These are phyloP conservation scores for Trichoderma arundinaceum DNA, from an alignment of 2,329 filamentous ascomycete genomes.

Conservation along the genomic window DNA sequence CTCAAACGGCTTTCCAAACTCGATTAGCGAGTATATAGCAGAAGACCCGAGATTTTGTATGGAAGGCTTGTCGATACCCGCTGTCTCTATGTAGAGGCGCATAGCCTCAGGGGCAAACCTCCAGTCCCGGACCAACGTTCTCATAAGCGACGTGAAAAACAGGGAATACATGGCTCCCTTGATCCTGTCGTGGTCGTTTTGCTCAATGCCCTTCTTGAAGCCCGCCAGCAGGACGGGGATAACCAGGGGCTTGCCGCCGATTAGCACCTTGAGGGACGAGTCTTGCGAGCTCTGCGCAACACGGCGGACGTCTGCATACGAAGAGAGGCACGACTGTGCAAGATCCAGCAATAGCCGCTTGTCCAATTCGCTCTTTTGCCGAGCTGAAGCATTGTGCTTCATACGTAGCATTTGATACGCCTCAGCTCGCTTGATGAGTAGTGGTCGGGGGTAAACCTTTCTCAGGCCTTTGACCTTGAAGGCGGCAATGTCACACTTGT, in stretches of 20 bases:
- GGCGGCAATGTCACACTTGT: slow-evolving; percentile 83
- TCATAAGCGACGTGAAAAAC: slow-evolving; percentile 84
- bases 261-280: slow-evolving; percentile 88
- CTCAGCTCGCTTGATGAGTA: slow-evolving; percentile 91
- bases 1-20: slow-evolving; percentile 89
- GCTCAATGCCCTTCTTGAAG: slow-evolving; percentile 77
- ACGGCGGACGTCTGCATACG: slow-evolving; percentile 94
- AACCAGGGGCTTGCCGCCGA: slow-evolving; percentile 85
- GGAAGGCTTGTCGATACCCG: slow-evolving; percentile 88
- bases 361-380: slow-evolving; percentile 89
- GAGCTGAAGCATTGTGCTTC: slow-evolving; percentile 87
- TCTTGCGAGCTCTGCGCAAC: slow-evolving; percentile 92
- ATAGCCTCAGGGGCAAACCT: slow-evolving; percentile 90
- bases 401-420: slow-evolving; percentile 94
- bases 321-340: slow-evolving; percentile 84
- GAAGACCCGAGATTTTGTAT: slow-evolving; percentile 87
- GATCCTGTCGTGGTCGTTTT: slow-evolving; percentile 85
- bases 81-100: slow-evolving; percentile 86
- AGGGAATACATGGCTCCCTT: slow-evolving; percentile 94
- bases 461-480: slow-evolving; percentile 94
- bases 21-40: slow-evolving; percentile 83
- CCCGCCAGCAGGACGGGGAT: slow-evolving; percentile 85
- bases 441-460: slow-evolving; percentile 88
- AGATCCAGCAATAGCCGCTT: slow-evolving; percentile 84
- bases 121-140: slow-evolving; percentile 91